Evolutionary conservation across 2,329 filamentous ascomycete species (phyloP), one percentile per base, ranked within the genome.

Genomic region (Fusarium albosuccineum): DNA sequence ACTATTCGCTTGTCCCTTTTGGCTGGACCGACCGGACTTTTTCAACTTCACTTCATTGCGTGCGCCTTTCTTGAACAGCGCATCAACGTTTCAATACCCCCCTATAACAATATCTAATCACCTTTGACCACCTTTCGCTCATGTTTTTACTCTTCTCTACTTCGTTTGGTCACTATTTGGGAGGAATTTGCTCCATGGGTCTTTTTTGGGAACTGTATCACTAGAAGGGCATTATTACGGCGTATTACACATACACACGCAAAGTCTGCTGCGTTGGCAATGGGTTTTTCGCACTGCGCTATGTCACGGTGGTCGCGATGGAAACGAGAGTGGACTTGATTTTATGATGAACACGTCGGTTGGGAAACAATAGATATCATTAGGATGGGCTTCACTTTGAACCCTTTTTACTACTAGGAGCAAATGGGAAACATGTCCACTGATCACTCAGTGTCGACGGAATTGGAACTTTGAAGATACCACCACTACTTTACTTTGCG

Each of bases 361-460:
- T 70, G 71, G 71, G 71, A 73, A 71, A 61, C 11, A 11, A 73
- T 73, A 73, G 71, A 73, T 57, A 70, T 72, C 59, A 70, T 67
- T 67, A 55, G 70, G 69, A 68, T 59, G 64, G 62, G 60, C 56
- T 58, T 61, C 66, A 52, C 49, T 63, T 64, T 42, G 40, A 58
- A 39, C 33, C 46, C 34, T 33, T 40, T 62, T 53, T 68, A 51
- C 50, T 54, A 33, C 36, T 39, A 58, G 57, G 64, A 66, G 62
- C 64, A 68, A 66, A 57, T 63, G 63, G 69, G 64, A 72, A 68
- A 64, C 22, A 72, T 64, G 69, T 73, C 71, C 69, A 67, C 71
- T 73, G 71, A 72, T 62, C 62, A 71, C 55, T 72, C 69, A 72
- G 71, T 73, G 71, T 70, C 13, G 71, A 73, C 64, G 70, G 70